phyloP scores from a whole-genome alignment of 179 eudicot genomes.

The Beta macrorhiza region DNA sequence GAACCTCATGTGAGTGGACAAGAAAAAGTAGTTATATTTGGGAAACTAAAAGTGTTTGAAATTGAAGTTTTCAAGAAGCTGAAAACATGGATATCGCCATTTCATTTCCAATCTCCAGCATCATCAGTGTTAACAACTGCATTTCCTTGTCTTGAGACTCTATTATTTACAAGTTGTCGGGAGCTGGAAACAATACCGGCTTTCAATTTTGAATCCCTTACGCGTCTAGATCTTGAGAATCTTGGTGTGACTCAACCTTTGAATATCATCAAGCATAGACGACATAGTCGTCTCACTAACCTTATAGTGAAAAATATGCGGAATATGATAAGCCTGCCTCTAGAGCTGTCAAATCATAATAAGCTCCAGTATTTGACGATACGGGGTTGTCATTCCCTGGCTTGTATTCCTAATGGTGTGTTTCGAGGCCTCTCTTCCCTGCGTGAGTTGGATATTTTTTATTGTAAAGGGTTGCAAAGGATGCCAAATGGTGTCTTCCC shows the following conservation, averaged over 20 bases:
- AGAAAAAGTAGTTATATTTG: not conserved
- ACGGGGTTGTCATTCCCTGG: not conserved
- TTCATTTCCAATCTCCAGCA: not conserved
- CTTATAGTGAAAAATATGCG: not conserved
- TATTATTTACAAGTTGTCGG: not conserved
- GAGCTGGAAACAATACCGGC: not conserved
- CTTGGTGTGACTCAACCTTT: not conserved
- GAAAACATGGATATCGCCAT: constrained; percentile 8
- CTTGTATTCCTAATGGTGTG: not conserved
- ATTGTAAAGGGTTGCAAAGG: too few species aligned
- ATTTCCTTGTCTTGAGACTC: constrained; percentile 12
- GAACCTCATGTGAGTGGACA: too few species aligned
- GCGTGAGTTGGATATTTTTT: too few species aligned
- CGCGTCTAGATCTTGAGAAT: not conserved
- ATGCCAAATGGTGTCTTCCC: not conserved
- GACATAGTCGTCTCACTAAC: not conserved
- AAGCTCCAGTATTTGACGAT: not conserved
- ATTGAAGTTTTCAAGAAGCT: not conserved
- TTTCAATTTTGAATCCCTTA: too few species aligned
- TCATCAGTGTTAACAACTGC: not conserved
- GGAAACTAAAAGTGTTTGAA: not conserved
- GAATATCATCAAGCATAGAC: constrained; percentile 4
- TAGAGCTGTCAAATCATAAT: not conserved
- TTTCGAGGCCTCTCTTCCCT: too few species aligned
- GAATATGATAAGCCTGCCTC: not conserved